Evolutionary conservation across 2,329 filamentous ascomycete species (phyloP).

Genomic region (Aspergillus flavus): DNA sequence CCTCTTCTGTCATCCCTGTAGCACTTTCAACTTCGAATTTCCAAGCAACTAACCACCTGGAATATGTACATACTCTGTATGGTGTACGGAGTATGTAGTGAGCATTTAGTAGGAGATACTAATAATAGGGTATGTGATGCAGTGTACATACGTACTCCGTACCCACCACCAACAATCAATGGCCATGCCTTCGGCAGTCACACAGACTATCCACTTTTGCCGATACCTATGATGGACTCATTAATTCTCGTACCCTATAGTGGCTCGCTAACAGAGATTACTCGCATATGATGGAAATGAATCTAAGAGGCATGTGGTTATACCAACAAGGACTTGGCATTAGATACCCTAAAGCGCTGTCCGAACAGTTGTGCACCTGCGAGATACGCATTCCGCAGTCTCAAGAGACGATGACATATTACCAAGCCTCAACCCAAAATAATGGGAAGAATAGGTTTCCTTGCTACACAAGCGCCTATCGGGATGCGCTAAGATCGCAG

Average conservation of each 20-base stretch:
- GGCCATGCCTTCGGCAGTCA: not conserved
- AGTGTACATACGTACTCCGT: not conserved
- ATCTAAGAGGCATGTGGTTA: too few relatives aligned
- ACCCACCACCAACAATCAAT: not conserved
- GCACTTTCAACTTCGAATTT: too few relatives aligned
- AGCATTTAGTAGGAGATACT: not conserved
- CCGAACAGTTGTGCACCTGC: constrained; percentile 1
- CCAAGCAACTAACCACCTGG: not conserved
- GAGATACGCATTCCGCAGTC: not conserved
- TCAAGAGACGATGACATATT: not conserved
- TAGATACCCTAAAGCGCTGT: not conserved
- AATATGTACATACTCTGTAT: too few relatives aligned
- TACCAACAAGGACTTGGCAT: too few relatives aligned
- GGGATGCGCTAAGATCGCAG: not conserved
- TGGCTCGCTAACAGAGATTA: too few relatives aligned
- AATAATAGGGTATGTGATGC: not conserved
- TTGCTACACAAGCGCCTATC: not conserved
- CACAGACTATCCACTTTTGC: not conserved
- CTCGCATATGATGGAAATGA: too few relatives aligned
- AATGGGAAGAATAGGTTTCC: not conserved
- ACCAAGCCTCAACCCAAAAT: not conserved
- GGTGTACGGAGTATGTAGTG: not conserved
- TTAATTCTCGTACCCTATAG: too few relatives aligned
- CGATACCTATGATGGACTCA: not conserved
- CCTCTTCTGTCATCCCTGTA: too few relatives aligned